These are phyloP conservation scores for Berberis vulgaris DNA, from an alignment of 164 flowering plant species.

Conservation along the genomic window DNA sequence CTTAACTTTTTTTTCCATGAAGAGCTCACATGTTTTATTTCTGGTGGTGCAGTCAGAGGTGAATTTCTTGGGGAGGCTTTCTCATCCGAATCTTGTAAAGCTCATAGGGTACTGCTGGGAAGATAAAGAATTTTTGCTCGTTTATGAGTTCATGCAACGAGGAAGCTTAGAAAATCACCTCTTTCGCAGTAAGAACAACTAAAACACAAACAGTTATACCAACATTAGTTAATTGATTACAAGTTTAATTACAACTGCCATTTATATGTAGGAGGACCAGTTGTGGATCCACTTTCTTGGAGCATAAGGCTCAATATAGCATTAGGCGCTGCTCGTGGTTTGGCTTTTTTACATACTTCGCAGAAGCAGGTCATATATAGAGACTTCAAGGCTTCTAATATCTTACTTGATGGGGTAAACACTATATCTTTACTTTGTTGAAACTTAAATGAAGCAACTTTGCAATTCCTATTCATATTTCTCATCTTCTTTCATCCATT, in stretches of 20 bases:
- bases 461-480: neutral
- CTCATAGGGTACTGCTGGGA: slow-evolving; percentile 79
- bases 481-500: neutral
- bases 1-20: too few species aligned
- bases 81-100: slow-evolving; percentile 80
- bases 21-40: too few species aligned
- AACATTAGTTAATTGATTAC: neutral
- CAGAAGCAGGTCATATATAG: slow-evolving; percentile 70
- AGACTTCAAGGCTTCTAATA: slow-evolving; percentile 86
- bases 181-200: slow-evolving; percentile 57
- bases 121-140: slow-evolving; percentile 61
- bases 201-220: too few species aligned
- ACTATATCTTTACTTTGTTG: neutral
- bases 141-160: slow-evolving; percentile 75
- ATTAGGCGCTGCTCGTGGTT: slow-evolving; percentile 77
- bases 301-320: slow-evolving; percentile 57
- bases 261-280: slow-evolving; percentile 33
- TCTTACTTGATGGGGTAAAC: slow-evolving; percentile 74
- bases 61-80: slow-evolving; percentile 68
- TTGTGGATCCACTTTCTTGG: slow-evolving; percentile 74
- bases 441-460: neutral
- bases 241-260: too few species aligned
- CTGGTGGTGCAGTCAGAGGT: slow-evolving; percentile 56
- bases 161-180: slow-evolving; percentile 92
- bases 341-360: slow-evolving; percentile 67